These are phyloP conservation scores for Termitomyces sp. DNA, from an alignment of 768 basidiomycete species.

Conservation along the genomic window DNA sequence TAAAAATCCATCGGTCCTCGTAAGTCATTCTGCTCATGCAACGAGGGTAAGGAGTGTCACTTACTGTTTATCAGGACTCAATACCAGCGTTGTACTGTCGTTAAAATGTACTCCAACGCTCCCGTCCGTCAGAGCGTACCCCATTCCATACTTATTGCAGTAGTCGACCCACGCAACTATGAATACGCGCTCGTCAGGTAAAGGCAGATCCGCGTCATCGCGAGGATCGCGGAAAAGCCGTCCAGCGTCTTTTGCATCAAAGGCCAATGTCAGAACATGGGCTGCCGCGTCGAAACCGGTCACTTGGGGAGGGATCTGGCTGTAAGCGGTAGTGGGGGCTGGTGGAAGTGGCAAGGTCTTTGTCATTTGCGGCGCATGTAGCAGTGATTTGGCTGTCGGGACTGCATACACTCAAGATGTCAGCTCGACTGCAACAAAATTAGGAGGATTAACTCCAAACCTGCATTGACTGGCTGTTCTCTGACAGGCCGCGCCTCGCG, in stretches of 20 bases:
- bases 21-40: neutral
- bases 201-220: conserved; percentile 34
- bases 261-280: conserved; percentile 46
- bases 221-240: conserved; percentile 64
- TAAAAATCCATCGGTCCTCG: conserved; percentile 21
- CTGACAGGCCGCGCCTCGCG: conserved; percentile 5
- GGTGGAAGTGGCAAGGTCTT: conserved; percentile 14
- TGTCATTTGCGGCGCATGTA: conserved; percentile 8
- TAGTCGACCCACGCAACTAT: conserved; percentile 99
- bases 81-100: conserved; percentile 82
- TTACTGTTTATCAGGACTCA: conserved; percentile 84
- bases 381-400: conserved; percentile 6
- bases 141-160: conserved; percentile 99
- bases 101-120: conserved; percentile 96
- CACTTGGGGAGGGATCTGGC: conserved; percentile 17
- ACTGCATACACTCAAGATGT: neutral
- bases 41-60: conserved; percentile 23
- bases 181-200: conserved; percentile 75
- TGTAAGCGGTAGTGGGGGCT: neutral
- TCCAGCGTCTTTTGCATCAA: conserved; percentile 60
- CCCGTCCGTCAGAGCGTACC: conserved; percentile 93
- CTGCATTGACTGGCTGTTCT: conserved; percentile 2
- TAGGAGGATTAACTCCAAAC: neutral
- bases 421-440: neutral
- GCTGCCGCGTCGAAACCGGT: conserved; percentile 67